Evolutionary conservation across 140 eudicot species (phyloP).

Genomic region (Bidens hawaiensis): DNA sequence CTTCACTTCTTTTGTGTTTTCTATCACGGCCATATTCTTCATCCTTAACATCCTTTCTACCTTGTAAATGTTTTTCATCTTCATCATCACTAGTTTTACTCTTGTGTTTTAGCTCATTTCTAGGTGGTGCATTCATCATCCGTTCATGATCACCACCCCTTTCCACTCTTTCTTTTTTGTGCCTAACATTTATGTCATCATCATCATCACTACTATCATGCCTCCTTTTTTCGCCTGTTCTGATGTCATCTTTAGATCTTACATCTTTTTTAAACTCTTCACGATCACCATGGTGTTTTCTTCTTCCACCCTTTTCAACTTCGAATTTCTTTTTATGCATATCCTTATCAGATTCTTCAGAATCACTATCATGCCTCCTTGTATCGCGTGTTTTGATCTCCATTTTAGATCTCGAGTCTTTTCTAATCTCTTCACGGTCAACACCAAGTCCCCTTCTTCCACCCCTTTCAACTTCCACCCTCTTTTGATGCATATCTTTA

Average conservation of each 20-base stretch:
- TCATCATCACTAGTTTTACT: conserved; percentile 25
- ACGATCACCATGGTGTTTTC: conserved; percentile 24
- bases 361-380: conserved; percentile 22
- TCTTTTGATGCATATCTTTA: conserved; percentile 9
- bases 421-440: conserved; percentile 6
- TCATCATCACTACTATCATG: conserved; percentile 22
- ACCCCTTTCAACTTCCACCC: too few species aligned
- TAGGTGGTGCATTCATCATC: conserved; percentile 4
- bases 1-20: conserved; percentile 44
- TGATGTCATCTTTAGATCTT: conserved; percentile 8
- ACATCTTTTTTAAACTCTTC: conserved; percentile 2
- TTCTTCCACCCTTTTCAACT: conserved; percentile 28
- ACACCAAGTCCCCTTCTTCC: conserved; percentile 30
- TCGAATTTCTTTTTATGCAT: conserved; percentile 8
- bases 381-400: neutral
- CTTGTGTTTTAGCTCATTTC: conserved; percentile 25
- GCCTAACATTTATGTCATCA: conserved; percentile 1
- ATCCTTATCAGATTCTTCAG: conserved; percentile 31
- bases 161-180: conserved; percentile 17
- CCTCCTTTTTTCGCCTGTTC: conserved; percentile 16
- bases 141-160: conserved; percentile 16
- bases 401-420: conserved; percentile 13
- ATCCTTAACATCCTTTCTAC: conserved; percentile 26
- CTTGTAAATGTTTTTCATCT: conserved; percentile 26
- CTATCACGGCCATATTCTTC: conserved; percentile 31